phyloP scores from a whole-genome alignment of 192 early-diverging fungal species.

The Phlyctochytrium arcticum region DNA sequence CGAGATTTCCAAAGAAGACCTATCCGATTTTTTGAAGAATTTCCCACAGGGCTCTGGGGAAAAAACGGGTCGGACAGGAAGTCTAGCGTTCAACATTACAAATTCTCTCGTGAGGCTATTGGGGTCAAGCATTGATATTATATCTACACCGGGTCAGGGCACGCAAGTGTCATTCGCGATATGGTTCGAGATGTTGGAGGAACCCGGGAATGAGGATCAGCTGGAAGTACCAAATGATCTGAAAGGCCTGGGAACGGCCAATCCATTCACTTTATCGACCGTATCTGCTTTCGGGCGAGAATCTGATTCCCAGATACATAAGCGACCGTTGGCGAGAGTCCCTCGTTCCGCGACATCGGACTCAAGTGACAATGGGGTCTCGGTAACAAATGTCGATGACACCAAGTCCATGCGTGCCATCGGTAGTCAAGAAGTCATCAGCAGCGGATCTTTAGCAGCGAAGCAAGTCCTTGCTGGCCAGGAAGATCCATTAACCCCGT shows the following conservation, averaged over 20 bases:
- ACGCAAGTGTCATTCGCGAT: conserved; percentile 13
- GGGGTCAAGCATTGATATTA: conserved; percentile 9
- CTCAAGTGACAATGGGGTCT: too few relatives aligned
- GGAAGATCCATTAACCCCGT: too few relatives aligned
- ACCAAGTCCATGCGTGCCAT: too few relatives aligned
- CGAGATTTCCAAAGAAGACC: conserved; percentile 1
- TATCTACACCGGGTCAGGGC: conserved; percentile 2
- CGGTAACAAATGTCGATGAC: too few relatives aligned
- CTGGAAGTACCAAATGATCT: neutral
- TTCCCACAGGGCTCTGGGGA: conserved; percentile 10
- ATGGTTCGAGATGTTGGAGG: conserved; percentile 17
- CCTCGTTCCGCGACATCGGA: too few relatives aligned
- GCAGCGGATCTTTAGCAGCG: too few relatives aligned
- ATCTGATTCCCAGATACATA: too few relatives aligned
- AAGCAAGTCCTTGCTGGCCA: too few relatives aligned
- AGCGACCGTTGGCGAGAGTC: too few relatives aligned
- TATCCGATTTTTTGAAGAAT: conserved; percentile 17
- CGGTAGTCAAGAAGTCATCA: too few relatives aligned
- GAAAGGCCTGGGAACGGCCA: neutral
- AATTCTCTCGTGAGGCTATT: conserved; percentile 19
- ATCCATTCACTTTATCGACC: too few relatives aligned
- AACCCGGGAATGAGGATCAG: neutral
- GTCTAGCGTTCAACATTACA: conserved; percentile 19
- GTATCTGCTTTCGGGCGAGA: too few relatives aligned
- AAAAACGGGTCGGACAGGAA: conserved; percentile 11